These are phyloP conservation scores for Wickerhamiella brachini DNA, from an alignment of 805 yeast genomes.

Conservation along the genomic window DNA sequence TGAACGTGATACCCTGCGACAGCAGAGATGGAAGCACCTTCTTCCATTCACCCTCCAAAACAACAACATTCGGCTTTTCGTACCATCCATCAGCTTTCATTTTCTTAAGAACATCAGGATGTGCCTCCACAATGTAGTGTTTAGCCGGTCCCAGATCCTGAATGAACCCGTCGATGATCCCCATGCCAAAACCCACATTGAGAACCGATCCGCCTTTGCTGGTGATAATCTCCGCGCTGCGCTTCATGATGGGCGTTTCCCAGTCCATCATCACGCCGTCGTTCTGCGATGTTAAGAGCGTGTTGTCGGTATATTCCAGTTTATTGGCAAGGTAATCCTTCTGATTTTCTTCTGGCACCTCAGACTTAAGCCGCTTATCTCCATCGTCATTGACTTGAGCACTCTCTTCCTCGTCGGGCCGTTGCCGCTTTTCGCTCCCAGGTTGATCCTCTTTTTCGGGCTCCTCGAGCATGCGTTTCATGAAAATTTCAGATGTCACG, in stretches of 20 bases:
- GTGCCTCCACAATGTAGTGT: constrained; percentile 90
- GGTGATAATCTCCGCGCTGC: constrained; percentile 66
- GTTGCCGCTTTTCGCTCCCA: too few relatives aligned
- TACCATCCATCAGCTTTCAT: constrained; percentile 72
- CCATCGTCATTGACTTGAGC: too few relatives aligned
- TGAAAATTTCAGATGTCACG: constrained; percentile 70
- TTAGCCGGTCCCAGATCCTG: constrained; percentile 42
- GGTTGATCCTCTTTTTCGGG: constrained; percentile 12
- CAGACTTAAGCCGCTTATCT: constrained; percentile 9
- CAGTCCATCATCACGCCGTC: constrained; percentile 98
- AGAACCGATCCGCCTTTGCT: constrained; percentile 37
- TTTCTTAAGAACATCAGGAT: constrained; percentile 71
- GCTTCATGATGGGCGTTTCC: constrained; percentile 73
- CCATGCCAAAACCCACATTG: constrained; percentile 95
- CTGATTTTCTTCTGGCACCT: constrained; percentile 31
- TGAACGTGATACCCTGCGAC: constrained; percentile 55
- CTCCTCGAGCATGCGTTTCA: constrained; percentile 42
- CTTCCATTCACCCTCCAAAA: constrained; percentile 90
- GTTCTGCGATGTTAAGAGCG: constrained; percentile 57
- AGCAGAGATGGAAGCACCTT: constrained; percentile 56
- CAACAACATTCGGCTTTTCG: constrained; percentile 52
- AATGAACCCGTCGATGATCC: constrained; percentile 76
- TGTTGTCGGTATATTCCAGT: constrained; percentile 50
- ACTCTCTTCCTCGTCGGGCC: too few relatives aligned
- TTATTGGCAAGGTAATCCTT: constrained; percentile 49